Base-by-base conservation (phyloP, 108 stramenopile species). In the Nitzschia putrida region DNA sequence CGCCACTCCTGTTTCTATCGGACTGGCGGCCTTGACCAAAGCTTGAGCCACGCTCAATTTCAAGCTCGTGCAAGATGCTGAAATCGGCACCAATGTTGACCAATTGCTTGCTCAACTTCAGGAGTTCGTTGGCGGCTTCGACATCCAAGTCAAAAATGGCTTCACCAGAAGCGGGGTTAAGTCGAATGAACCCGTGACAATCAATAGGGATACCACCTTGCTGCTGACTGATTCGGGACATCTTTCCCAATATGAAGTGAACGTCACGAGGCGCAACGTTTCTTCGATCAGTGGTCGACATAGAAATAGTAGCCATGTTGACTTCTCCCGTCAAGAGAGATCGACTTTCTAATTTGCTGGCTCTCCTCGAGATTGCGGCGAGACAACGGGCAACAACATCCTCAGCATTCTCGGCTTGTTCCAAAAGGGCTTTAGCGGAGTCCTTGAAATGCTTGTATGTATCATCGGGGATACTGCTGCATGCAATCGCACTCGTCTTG, bases 111-210 rank as follows among this genome's bases (percentile, higher is more conserved):
- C 85, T 81, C 72, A 91, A 91, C 57, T 89, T 84, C 25, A 95
- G 66, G 47, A 95, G 74, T 40, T 74, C 81, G 56, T 88, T 90
- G 38, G 91, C 94, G 77, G 92, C 91, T 40, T 91, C 94, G 22
- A 87, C 77, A 63, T 78, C 66, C 91, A 95, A 87, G 52, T 95
- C 94, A 72, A 95, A 95, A 37, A 91, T 53, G 44, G 90, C 91
- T 57, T 72, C 76, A 38, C 89, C 88, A 39, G 74, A 82, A 23
- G 90, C 86, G 29, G 69, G 57, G 53, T 87, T 89, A 13, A 80
- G 69, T 54, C 89, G 83, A 58, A 95, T 93, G 71, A 88, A 90
- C 56, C 94, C 94, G 56, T 90, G 87, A 50, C 82, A 81, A 3
- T 95, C 91, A 79, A 95, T 91, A 14, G 68, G 8, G 21, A 78